Percentiles rank a stretch among this genome's conserved stretches.
Evolutionary conservation across 805 yeast species (phyloP).

Genomic region (Blastobotrys chiropterorum): DNA sequence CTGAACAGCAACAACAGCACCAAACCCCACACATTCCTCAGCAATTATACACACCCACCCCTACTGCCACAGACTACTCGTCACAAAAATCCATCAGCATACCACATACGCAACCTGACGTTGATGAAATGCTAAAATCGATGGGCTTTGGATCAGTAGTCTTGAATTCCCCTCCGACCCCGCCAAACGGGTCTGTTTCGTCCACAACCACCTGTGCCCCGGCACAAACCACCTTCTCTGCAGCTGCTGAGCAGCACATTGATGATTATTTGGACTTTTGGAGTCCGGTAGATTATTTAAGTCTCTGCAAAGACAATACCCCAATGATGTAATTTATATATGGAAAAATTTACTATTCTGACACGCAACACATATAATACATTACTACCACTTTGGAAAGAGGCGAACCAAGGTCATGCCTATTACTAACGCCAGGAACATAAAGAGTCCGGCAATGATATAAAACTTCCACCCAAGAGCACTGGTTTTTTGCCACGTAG

Average conservation of each 20-base stretch:
- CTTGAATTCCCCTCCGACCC: not conserved
- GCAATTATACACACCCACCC: no score
- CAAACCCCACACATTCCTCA: no score
- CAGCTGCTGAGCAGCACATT: not conserved
- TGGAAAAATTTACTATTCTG: no score
- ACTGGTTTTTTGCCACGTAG: slow-evolving; percentile 28
- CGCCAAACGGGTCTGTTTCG: no score
- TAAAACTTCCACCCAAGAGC: slow-evolving; percentile 39
- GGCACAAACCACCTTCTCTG: not conserved
- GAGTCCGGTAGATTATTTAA: slow-evolving; percentile 3
- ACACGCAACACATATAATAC: no score
- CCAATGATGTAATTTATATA: no score
- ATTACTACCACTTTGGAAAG: slow-evolving; percentile 32
- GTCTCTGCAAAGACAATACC: no score
- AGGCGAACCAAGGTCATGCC: slow-evolving; percentile 33
- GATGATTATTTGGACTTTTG: slow-evolving; percentile 6
- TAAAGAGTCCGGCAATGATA: slow-evolving; percentile 30
- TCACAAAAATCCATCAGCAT: not conserved
- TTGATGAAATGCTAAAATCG: not conserved
- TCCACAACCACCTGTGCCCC: no score
- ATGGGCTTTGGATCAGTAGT: not conserved
- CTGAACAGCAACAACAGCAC: not conserved
- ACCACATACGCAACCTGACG: no score
- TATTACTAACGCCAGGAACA: slow-evolving; percentile 27
- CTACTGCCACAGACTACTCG: not conserved